Evolutionary conservation across 2,329 filamentous ascomycete species (phyloP), one percentile per base, ranked within the genome.

Genomic region (Pseudonectria foliicola): DNA sequence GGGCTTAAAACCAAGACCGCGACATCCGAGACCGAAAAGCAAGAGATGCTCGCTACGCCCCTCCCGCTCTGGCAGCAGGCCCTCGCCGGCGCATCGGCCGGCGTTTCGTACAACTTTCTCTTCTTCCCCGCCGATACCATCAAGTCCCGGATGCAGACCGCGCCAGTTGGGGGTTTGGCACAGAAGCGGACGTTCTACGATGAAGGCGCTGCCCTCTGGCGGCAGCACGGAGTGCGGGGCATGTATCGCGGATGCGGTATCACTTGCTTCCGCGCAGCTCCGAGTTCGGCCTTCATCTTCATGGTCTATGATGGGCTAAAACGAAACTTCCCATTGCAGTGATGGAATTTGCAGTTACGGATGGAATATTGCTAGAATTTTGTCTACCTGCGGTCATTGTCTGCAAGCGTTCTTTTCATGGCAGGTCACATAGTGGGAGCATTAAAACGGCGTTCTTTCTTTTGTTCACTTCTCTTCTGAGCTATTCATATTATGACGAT

Each of bases 81-180:
- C 54, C 57, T 86, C 13, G 85, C 89, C 2, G 90, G 90, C 27
- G 90, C 90, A 3, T 77, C 80, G 7, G 92, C 90, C 4, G 92
- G 92, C 34, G 85, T 95, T 66, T 81, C 80, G 25, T 98, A 98
- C 66, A 98, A 98, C 59, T 96, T 96, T 57, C 66, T 94, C 14
- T 95, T 96, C 69, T 98, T 92, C 59, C 92, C 92, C 0, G 92
- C 92, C 32, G 92, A 98, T 59, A 98, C 92, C 1, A 83, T 98
- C 67, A 98, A 98, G 66, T 93, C 85, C 13, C 80, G 90, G 31
- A 95, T 98, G 81, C 92, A 98, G 64, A 98, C 92, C 0, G 75
- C 83, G 34, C 82, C 88, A 5, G 68, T 86, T 28, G 74, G 72
- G 23, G 66, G 69, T 7, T 63, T 67, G 14, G 67, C 66, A 3